These are phyloP conservation scores for Blyttiomyces sp. DNA, from an alignment of 371 early-diverging fungal species.

Conservation along the genomic window DNA sequence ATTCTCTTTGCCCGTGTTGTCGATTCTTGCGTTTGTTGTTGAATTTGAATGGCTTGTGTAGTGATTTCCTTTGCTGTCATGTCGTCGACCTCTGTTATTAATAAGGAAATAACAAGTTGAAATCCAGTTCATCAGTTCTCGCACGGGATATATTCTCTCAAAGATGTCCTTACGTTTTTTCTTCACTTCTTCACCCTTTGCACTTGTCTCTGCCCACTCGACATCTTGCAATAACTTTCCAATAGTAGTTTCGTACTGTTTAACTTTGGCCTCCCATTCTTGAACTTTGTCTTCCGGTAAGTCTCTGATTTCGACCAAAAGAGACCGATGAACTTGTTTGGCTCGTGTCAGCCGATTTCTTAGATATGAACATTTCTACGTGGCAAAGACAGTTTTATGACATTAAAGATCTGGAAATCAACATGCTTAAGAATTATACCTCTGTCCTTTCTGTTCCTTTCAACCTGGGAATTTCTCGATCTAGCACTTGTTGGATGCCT, in stretches of 20 bases:
- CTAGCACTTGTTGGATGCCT: slow-evolving; percentile 38
- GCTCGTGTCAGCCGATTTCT: slow-evolving; percentile 48
- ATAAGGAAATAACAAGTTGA: too few relatives aligned
- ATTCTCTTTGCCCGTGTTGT: slow-evolving; percentile 39
- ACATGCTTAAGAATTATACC: slow-evolving; percentile 14
- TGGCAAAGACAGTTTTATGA: not conserved
- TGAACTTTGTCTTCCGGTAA: slow-evolving; percentile 24
- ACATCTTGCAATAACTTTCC: slow-evolving; percentile 50
- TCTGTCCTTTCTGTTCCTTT: slow-evolving; percentile 48
- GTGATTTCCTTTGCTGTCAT: slow-evolving; percentile 55
- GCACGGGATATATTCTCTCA: not conserved
- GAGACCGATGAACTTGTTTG: slow-evolving; percentile 48
- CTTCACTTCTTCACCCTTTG: slow-evolving; percentile 22
- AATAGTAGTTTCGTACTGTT: slow-evolving; percentile 37
- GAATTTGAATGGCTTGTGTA: slow-evolving; percentile 38
- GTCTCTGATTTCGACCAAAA: slow-evolving; percentile 50
- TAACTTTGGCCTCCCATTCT: slow-evolving; percentile 43
- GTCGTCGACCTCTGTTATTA: slow-evolving; percentile 34
- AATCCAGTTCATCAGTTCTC: too few relatives aligned
- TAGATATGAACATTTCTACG: slow-evolving; percentile 55
- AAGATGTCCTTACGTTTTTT: slow-evolving; percentile 3
- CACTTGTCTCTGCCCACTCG: slow-evolving; percentile 53
- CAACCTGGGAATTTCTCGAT: slow-evolving; percentile 43
- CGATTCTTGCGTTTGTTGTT: slow-evolving; percentile 45
- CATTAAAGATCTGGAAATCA: not conserved